Conservation (phyloP, 768 basidiomycete genomes). For the Amanita brunnescens region DNA sequence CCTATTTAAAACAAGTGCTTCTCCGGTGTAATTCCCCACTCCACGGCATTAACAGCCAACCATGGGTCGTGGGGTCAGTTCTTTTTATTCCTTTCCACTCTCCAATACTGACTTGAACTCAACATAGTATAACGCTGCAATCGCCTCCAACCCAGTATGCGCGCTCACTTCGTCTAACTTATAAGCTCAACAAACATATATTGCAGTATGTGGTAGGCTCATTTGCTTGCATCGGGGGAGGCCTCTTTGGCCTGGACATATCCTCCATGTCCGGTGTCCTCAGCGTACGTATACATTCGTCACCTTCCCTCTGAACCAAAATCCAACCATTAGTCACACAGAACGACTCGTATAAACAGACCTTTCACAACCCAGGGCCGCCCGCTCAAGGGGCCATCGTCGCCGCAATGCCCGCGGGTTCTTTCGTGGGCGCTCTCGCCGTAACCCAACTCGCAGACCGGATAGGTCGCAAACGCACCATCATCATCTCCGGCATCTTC, state of each 20-base stretch:
- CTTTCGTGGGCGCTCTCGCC: slow-evolving; percentile 54
- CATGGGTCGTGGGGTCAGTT: background rate
- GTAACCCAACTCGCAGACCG: slow-evolving; percentile 57
- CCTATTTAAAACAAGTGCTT: too few species aligned
- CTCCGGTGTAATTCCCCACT: too few species aligned
- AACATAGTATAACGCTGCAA: slow-evolving; percentile 20
- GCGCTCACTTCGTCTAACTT: too few species aligned
- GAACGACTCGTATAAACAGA: slow-evolving; percentile 30
- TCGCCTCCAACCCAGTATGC: slow-evolving; percentile 24
- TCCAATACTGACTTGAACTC: too few species aligned
- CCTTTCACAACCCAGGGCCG: slow-evolving; percentile 38
- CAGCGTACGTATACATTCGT: slow-evolving; percentile 20
- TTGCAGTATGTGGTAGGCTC: slow-evolving; percentile 65
- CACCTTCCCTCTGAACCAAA: background rate
- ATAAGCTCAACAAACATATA: background rate
- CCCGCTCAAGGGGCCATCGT: slow-evolving; percentile 64
- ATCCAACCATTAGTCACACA: slow-evolving; percentile 9
- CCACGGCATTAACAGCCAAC: background rate
- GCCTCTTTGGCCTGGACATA: slow-evolving; percentile 74
- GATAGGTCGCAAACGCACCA: slow-evolving; percentile 55
- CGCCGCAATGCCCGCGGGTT: slow-evolving; percentile 74
- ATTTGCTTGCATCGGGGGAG: slow-evolving; percentile 77
- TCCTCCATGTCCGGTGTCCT: slow-evolving; percentile 77
- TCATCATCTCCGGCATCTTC: slow-evolving; percentile 58
- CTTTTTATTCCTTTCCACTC: background rate